Evolutionary conservation across 169 alveolate genomes (phyloP), one percentile per base, ranked within the genome.

Genomic region (Babesia ovata): DNA sequence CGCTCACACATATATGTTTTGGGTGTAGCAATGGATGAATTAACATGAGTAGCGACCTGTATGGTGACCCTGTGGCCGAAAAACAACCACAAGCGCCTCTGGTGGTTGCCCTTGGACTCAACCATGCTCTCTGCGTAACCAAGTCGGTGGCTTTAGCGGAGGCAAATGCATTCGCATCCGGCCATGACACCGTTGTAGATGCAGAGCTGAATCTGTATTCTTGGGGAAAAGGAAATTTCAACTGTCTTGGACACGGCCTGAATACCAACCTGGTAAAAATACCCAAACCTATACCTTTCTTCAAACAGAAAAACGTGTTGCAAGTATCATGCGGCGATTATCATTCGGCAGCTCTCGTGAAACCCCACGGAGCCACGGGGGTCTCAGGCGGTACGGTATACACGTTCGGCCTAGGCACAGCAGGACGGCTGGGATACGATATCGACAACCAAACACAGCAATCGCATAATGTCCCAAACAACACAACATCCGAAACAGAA

Each of bases 341-440:
- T 39, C 85, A 79, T 53, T 86, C 95, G 14, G 89, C 85, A 46
- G 93, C 81, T 29, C 81, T 86, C 19, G 91, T 86, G 44, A 53
- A 75, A 53, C 75, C 76, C 3, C 57, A 69, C 28, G 66, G 76
- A 26, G 61, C 54, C 45, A 86, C 74, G 50, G 52, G 49, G 9
- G 84, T 73, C 42, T 10, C 53, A 6, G 86, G 85, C 24, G 93
- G 95, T 26, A 87, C 91, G 17, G 90, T 92, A 29, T 92, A 70
- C 50, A 81, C 94, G 28, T 87, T 86, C 48, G 95, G 95, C 16
- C 79, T 85, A 33, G 95, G 95, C 17, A 89, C 85, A 57, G 72
- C 73, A 19, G 95, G 95, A 10, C 70, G 93, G 45, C 87, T 92
- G 57, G 94, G 94, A 24, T 90, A 75, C 54, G 42, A 50, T 14